Base-by-base conservation (phyloP, 495 filamentous ascomycete genomes). In the Wilcoxina mikolae region DNA sequence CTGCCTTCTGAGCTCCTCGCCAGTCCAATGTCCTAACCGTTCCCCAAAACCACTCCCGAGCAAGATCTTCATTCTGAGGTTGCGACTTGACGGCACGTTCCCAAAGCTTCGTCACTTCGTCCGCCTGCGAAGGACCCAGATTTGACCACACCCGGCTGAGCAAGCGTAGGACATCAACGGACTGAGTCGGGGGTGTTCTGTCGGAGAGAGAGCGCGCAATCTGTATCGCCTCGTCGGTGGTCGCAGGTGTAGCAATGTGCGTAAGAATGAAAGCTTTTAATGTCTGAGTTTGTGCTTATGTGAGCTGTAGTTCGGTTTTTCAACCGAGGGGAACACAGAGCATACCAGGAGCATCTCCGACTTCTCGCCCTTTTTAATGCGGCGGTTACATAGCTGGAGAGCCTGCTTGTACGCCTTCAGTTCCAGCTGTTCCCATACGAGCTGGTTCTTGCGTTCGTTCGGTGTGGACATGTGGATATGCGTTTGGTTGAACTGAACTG, bases 1-100 rank as follows among this genome's bases (percentile, higher is more conserved):
- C 71, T 49, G 78, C 78, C 74, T 79, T 77, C 55, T 79, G 77
- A 11, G 78, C 78, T 7, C 73, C 73, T 55, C 73, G 74, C 73
- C 75, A 80, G 56, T 78, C 70, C 44, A 69, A 58, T 47, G 60
- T 64, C 23, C 73, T 66, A 50, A 77, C 74, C 11, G 71, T 71
- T 17, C 67, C 66, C 20, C 64, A 65, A 43, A 80, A 76, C 77
- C 78, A 80, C 46, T 68, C 68, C 57, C 66, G 69, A 49, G 78
- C 72, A n/a, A 81, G 62, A 3, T 70, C 68, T 48, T 71, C 67
- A 55, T 78, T 71, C 48, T 72, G 68, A 0, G 76, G 72, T 20
- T 71, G 70, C 25, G 69, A 67, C 53, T 75, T 77, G 18, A 77
- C 69, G 12, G 77, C 74, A 54, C 69, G 71, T 51, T 80, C 76